Percentiles rank a stretch among this genome's conserved stretches.
Evolutionary conservation across 176 grass and related monocot species (phyloP).

Genomic region (Elymus sibiricus): DNA sequence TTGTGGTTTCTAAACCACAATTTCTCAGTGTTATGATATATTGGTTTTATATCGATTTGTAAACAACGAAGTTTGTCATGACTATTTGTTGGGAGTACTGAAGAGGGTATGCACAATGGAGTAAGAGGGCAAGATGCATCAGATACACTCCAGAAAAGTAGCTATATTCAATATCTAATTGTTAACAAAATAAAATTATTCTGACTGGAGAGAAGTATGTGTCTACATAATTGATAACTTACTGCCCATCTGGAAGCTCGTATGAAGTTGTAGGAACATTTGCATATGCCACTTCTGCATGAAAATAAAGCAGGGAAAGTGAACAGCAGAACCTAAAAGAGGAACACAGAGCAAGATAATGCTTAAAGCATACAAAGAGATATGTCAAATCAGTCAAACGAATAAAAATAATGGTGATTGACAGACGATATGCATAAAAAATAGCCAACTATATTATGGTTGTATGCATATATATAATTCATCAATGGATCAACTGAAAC

Average conservation of each 20-base stretch:
- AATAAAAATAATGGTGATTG: not conserved
- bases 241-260: constrained; percentile 99
- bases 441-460: not conserved
- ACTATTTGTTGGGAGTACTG: not conserved
- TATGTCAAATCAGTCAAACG: not conserved
- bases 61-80: not conserved
- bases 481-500: not conserved
- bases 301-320: constrained; percentile 34
- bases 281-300: constrained; percentile 94
- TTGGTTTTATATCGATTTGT: not conserved
- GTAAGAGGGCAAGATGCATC: not conserved
- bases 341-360: constrained; percentile 13
- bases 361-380: not conserved
- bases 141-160: not conserved
- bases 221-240: constrained; percentile 45
- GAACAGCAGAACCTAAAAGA: constrained; percentile 7
- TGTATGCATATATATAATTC: not conserved
- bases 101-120: not conserved
- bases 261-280: constrained; percentile 99
- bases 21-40: not conserved
- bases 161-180: constrained; percentile 9
- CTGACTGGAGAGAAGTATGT: constrained; percentile 8
- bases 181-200: constrained; percentile 1
- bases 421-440: not conserved
- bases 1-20: not conserved